Evolutionary conservation across 1,284 basidiomycete species (phyloP).

Genomic region (Ustilago nuda): DNA sequence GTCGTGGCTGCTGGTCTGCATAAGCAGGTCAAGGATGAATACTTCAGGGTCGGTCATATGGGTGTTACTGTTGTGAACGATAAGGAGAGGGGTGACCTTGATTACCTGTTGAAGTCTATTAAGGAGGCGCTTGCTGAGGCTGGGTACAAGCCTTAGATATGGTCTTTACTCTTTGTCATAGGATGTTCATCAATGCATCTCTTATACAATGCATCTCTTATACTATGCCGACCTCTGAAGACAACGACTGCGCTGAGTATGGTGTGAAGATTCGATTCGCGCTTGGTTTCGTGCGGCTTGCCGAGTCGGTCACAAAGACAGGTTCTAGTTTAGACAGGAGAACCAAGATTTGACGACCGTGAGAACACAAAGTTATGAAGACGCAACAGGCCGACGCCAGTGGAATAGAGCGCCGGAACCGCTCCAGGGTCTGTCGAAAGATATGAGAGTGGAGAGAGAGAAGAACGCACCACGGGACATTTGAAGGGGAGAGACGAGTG

Average conservation of each 20-base stretch:
- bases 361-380: neutral
- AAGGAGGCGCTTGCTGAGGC: conserved; percentile 73
- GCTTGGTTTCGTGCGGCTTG: no score
- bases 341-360: neutral
- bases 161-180: neutral
- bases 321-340: neutral
- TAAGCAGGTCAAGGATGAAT: conserved; percentile 83
- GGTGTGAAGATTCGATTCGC: neutral
- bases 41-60: conserved; percentile 79
- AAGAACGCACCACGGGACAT: neutral
- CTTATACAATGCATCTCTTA: neutral
- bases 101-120: conserved; percentile 79
- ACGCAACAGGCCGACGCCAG: neutral
- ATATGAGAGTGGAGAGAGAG: neutral
- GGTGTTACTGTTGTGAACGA: conserved; percentile 82
- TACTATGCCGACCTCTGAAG: neutral
- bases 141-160: conserved; percentile 67
- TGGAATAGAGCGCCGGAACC: neutral
- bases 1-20: conserved; percentile 91
- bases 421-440: neutral
- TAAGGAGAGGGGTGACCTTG: conserved; percentile 74
- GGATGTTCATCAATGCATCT: neutral
- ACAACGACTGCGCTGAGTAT: neutral
- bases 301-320: neutral
- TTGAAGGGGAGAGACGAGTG: neutral